phyloP scores from a whole-genome alignment of 2,329 filamentous ascomycete species.

The Bipolaris gigantea region DNA sequence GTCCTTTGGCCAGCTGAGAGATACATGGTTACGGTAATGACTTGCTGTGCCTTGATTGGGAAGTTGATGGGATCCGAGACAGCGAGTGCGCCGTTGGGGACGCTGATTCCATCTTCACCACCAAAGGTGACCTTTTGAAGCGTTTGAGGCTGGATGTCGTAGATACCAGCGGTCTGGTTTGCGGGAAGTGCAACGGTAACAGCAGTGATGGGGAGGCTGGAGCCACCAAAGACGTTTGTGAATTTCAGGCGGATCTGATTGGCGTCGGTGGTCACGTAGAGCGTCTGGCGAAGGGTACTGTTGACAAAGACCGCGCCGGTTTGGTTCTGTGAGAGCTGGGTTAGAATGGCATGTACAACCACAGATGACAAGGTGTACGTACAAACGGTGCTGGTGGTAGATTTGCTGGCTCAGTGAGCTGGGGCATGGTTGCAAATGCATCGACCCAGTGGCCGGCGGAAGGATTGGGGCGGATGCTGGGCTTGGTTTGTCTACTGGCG shows the following conservation, averaged over 20 bases:
- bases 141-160: slow-evolving; percentile 56
- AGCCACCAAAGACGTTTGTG: slow-evolving; percentile 66
- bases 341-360: not conserved
- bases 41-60: slow-evolving; percentile 53
- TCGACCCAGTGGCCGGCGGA: slow-evolving; percentile 59
- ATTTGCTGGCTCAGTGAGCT: slow-evolving; percentile 64
- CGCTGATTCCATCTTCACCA: slow-evolving; percentile 54
- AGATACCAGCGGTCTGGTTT: slow-evolving; percentile 57
- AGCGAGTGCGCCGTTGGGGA: slow-evolving; percentile 58
- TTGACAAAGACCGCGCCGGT: slow-evolving; percentile 60
- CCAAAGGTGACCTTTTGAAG: slow-evolving; percentile 62
- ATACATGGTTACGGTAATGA: slow-evolving; percentile 63
- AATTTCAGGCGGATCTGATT: slow-evolving; percentile 63
- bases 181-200: slow-evolving; percentile 61
- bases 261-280: slow-evolving; percentile 61
- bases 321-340: slow-evolving; percentile 49
- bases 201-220: slow-evolving; percentile 61
- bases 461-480: slow-evolving; percentile 26
- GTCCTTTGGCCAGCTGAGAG: slow-evolving; percentile 59
- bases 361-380: not conserved
- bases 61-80: slow-evolving; percentile 66
- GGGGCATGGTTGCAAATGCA: slow-evolving; percentile 68
- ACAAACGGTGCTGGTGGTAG: slow-evolving; percentile 62
- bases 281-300: slow-evolving; percentile 67
- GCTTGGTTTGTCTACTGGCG: not conserved